phyloP scores from a whole-genome alignment of 805 yeast genomes.

The Wickerhamomyces chaumierensis region DNA sequence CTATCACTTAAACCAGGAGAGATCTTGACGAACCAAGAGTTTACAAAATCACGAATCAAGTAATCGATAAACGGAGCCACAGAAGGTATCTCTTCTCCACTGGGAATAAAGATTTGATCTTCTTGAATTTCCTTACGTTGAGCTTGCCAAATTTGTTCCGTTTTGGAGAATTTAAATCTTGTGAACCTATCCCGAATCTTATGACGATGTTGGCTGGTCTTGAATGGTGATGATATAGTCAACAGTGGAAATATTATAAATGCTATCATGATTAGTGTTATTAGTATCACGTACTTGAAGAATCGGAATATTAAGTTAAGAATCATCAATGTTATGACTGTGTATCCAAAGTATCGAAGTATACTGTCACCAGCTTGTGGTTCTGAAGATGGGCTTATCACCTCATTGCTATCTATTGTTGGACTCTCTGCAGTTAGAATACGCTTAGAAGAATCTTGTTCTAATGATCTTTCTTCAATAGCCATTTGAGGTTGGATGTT shows the following conservation, averaged over 20 bases:
- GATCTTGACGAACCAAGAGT: conserved; percentile 43
- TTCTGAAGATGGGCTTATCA: no score
- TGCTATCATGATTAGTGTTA: neutral
- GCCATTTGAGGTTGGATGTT: no score
- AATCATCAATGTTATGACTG: neutral
- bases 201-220: neutral
- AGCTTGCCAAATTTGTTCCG: conserved; percentile 19
- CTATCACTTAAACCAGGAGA: conserved; percentile 22
- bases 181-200: conserved; percentile 9
- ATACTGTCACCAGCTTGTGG: no score
- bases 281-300: neutral
- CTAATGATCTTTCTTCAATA: no score
- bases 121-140: conserved; percentile 11
- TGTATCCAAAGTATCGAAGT: neutral
- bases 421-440: no score
- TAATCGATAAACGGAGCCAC: conserved; percentile 32
- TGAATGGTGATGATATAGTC: conserved; percentile 4
- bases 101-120: conserved; percentile 4
- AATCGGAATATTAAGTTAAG: neutral
- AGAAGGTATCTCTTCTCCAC: conserved; percentile 23
- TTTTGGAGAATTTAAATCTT: conserved; percentile 17
- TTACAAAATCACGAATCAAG: conserved; percentile 42
- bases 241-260: neutral
- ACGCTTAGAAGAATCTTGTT: no score
- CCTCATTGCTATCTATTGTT: no score